phyloP scores from a whole-genome alignment of 805 yeast species.

The Isabelozyma rhagii region DNA sequence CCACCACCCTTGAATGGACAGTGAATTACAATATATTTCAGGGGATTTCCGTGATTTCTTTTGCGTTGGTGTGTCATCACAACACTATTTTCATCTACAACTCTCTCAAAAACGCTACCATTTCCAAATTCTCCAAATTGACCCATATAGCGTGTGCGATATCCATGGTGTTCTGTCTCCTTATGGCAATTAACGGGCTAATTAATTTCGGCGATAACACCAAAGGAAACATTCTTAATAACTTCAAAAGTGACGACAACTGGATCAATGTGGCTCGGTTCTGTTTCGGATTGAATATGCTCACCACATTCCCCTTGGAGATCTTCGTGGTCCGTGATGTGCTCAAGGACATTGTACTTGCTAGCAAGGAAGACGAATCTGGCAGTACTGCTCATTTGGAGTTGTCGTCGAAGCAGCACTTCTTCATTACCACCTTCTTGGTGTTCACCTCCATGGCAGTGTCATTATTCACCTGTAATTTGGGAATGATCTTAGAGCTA shows the following conservation, averaged over 20 bases:
- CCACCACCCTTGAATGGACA: conserved; percentile 45
- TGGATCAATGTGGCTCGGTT: conserved; percentile 83
- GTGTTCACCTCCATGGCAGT: conserved; percentile 71
- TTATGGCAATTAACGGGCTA: conserved; percentile 79
- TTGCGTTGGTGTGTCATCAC: conserved; percentile 95
- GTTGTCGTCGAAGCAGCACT: conserved; percentile 50
- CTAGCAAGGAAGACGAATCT: conserved; percentile 8
- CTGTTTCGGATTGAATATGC: conserved; percentile 89
- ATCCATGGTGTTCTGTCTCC: conserved; percentile 73
- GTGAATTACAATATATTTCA: conserved; percentile 71
- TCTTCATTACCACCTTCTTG: conserved; percentile 60
- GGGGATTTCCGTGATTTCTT: conserved; percentile 90
- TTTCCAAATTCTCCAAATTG: conserved; percentile 68
- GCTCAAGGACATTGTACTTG: conserved; percentile 56
- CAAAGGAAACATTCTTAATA: conserved; percentile 84
- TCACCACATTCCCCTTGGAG: conserved; percentile 88
- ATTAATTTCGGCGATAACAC: conserved; percentile 72
- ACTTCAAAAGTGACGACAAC: conserved; percentile 72
- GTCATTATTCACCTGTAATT: conserved; percentile 76
- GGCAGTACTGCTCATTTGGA: conserved; percentile 36
- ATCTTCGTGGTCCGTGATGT: conserved; percentile 89
- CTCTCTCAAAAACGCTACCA: conserved; percentile 72
- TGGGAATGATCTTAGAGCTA: conserved; percentile 84
- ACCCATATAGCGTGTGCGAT: conserved; percentile 84
- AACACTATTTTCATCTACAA: conserved; percentile 88